phyloP scores from a whole-genome alignment of 148 eudicot genomes.

The Camellia granthamiana region DNA sequence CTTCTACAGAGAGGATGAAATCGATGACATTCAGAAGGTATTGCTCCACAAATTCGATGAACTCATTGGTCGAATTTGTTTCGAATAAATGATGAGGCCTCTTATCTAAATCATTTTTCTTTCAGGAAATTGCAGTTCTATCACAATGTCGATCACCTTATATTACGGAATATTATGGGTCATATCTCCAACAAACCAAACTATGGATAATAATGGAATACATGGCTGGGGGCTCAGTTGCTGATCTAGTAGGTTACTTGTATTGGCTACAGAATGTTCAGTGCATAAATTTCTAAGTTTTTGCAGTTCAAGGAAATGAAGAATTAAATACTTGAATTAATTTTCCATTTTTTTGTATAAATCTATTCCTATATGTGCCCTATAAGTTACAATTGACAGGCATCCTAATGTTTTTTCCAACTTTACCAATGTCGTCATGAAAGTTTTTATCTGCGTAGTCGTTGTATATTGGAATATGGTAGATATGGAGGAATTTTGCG shows the following conservation, averaged over 20 bases:
- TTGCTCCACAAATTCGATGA: constrained; percentile 6
- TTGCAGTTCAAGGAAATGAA: not conserved
- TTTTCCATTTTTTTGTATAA: not conserved
- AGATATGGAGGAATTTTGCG: not conserved
- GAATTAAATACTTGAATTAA: not conserved
- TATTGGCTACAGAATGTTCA: not conserved
- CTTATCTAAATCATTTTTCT: constrained; percentile 15
- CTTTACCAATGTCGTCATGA: not conserved
- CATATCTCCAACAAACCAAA: constrained; percentile 82
- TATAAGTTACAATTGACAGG: not conserved
- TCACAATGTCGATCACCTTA: constrained; percentile 87
- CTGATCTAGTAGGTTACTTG: constrained; percentile 73
- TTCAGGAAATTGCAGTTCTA: constrained; percentile 89
- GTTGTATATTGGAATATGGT: not conserved
- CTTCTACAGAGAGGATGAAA: constrained; percentile 80
- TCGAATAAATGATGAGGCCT: not conserved
- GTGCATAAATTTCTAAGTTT: not conserved
- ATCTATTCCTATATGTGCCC: not conserved
- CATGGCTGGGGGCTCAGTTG: constrained; percentile 99
- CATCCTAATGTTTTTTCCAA: not conserved
- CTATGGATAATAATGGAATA: constrained; percentile 94
- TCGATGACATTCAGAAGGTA: constrained; percentile 95
- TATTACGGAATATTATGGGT: constrained; percentile 90
- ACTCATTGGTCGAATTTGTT: constrained; percentile 1
- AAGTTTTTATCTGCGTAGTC: no score